phyloP scores from a whole-genome alignment of 495 filamentous ascomycete species.

The Delitschia confertaspora region DNA sequence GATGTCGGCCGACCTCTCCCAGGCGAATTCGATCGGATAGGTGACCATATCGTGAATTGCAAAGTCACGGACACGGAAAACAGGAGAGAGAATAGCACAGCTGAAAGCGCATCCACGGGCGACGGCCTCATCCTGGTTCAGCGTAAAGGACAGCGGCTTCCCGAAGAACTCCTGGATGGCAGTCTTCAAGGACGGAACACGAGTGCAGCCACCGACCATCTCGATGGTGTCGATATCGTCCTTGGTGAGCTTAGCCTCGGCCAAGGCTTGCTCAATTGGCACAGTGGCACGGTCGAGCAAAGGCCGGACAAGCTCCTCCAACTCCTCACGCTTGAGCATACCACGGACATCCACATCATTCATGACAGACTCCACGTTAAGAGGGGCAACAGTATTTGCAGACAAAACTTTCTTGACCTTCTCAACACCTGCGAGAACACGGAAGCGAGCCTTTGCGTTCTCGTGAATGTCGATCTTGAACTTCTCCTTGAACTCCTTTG shows the following conservation, averaged over 20 bases:
- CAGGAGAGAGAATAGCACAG: slow-evolving; percentile 94
- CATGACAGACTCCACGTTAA: slow-evolving; percentile 98
- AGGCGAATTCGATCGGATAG: slow-evolving; percentile 98
- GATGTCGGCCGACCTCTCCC: slow-evolving; percentile 98
- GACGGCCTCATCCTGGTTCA: slow-evolving; percentile 97
- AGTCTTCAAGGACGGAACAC: slow-evolving; percentile 88
- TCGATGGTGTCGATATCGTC: slow-evolving; percentile 94
- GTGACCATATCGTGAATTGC: slow-evolving; percentile 92
- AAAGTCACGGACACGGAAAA: slow-evolving; percentile 98
- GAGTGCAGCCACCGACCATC: slow-evolving; percentile 89
- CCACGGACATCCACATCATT: slow-evolving; percentile 87
- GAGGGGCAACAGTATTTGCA: slow-evolving; percentile 83
- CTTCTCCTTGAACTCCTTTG: slow-evolving; percentile 64
- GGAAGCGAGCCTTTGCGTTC: slow-evolving; percentile 79
- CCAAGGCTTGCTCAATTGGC: slow-evolving; percentile 81
- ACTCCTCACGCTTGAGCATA: slow-evolving; percentile 86
- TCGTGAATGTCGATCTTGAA: slow-evolving; percentile 55
- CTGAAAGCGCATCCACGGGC: slow-evolving; percentile 95
- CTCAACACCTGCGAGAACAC: slow-evolving; percentile 80
- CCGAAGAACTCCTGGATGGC: slow-evolving; percentile 82
- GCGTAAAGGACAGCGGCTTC: slow-evolving; percentile 87
- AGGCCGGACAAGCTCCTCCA: slow-evolving; percentile 83
- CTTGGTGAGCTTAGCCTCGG: slow-evolving; percentile 76
- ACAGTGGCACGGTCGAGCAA: slow-evolving; percentile 63
- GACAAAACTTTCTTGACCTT: slow-evolving; percentile 99